These are phyloP conservation scores for Chaetomium olivaceum DNA, from an alignment of 2,329 filamentous ascomycete genomes.

Conservation along the genomic window DNA sequence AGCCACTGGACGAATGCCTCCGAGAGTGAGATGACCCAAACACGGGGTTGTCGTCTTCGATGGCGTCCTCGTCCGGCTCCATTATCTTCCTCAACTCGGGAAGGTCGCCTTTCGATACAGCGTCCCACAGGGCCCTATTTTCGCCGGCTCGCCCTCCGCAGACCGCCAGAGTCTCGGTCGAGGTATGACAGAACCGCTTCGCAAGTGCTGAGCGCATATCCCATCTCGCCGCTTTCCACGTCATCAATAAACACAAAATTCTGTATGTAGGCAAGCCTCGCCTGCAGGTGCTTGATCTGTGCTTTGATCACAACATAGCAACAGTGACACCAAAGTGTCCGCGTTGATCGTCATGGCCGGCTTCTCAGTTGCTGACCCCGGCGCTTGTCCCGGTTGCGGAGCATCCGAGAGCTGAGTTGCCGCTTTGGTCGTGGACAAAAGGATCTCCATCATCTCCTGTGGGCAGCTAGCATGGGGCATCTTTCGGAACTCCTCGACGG, in stretches of 20 bases:
- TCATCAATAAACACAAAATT: constrained; percentile 98
- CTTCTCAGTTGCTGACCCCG: constrained; percentile 49
- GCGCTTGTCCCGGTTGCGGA: constrained; percentile 38
- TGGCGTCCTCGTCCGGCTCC: constrained; percentile 63
- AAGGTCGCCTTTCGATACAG: constrained; percentile 74
- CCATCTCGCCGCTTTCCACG: constrained; percentile 93
- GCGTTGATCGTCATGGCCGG: constrained; percentile 68
- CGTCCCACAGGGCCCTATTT: constrained; percentile 92
- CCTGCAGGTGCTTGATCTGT: constrained; percentile 82
- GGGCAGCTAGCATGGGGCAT: constrained; percentile 76
- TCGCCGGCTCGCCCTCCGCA: constrained; percentile 80
- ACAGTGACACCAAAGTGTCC: constrained; percentile 86
- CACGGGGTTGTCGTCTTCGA: constrained; percentile 49
- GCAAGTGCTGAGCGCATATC: constrained; percentile 92
- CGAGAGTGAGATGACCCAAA: constrained; percentile 43
- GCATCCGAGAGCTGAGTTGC: constrained; percentile 68
- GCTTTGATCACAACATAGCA: constrained; percentile 91
- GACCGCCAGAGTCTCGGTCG: constrained; percentile 73
- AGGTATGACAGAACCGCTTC: constrained; percentile 93
- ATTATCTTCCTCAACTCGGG: constrained; percentile 75
- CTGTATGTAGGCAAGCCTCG: constrained; percentile 88
- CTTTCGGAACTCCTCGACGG: constrained; percentile 86
- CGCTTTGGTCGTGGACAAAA: constrained; percentile 79
- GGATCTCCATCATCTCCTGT: constrained; percentile 82
- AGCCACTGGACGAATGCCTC: constrained; percentile 48